Evolutionary conservation across 176 grass and related monocot genomes (phyloP).

Genomic region (Phoenix dactylifera): DNA sequence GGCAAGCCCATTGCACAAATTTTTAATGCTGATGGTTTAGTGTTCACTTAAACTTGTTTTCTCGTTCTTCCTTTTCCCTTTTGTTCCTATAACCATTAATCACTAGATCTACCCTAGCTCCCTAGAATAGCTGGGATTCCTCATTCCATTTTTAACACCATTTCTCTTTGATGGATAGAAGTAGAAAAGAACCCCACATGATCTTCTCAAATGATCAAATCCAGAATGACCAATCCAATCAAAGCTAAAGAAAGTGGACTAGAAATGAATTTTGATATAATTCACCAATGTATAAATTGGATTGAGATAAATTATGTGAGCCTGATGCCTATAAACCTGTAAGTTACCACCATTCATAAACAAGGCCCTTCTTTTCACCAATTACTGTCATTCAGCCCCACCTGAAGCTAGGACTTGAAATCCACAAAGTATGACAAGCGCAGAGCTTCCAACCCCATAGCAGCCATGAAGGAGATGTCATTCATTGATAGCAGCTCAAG

Average conservation of each 20-base stretch:
- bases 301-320: conserved; percentile 18
- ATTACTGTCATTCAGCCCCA: conserved; percentile 10
- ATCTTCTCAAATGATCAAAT: background rate
- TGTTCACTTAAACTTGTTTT: background rate
- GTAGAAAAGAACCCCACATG: background rate
- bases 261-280: conserved; percentile 7
- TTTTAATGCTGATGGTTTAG: background rate
- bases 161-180: background rate
- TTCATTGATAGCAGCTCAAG: conserved; percentile 11
- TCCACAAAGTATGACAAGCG: background rate
- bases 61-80: background rate
- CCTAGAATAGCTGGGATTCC: background rate
- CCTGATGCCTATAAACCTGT: conserved; percentile 4
- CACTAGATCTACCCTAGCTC: background rate
- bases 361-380: no score
- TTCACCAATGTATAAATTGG: conserved; percentile 8
- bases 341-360: background rate
- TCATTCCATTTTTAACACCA: no score
- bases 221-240: background rate
- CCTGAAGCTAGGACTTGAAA: conserved; percentile 3
- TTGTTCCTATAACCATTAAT: background rate
- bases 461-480: background rate
- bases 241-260: background rate
- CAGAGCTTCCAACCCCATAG: background rate
- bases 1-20: conserved; percentile 55